Evolutionary conservation across 2,329 filamentous ascomycete genomes (phyloP), one percentile per base, ranked within the genome.

Genomic region (Aspergillus sp.): DNA sequence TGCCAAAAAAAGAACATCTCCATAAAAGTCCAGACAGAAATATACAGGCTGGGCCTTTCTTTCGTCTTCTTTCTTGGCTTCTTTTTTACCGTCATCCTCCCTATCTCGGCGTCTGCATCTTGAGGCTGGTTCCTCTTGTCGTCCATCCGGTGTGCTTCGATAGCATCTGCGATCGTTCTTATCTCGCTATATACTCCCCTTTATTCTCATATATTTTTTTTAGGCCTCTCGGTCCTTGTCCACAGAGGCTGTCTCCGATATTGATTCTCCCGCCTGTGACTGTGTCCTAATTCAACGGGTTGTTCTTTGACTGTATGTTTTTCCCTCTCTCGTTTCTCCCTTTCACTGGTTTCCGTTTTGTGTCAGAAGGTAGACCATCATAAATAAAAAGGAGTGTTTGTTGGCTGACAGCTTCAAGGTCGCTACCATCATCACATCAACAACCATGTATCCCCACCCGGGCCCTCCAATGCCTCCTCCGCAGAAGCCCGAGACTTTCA

Each of bases 401-500:
- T 47, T 8, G 9, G 19, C n/a, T 4, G 34, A 36, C 34, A 12
- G 34, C 34, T 12, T 34, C 9, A 42, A 57, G 52, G 28, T 28
- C 41, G 41, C 27, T 51, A 33, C 39, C 41, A 32, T 9, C 30
- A 32, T 47, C 35, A 33, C 34, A 44, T 19, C 19, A 48, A 44
- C 49, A 45, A 62, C 60, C 48, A 90, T 91, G 86, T 91, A 88
- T 73, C 79, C 84, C 57, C 85, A 88, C 73, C 85, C 89, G 57
- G 69, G 76, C 74, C 80, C 86, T 64, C 78, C 83, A 58, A 95
- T 96, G 88, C 86, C 87, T 60, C 85, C 87, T 63, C 86, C 86
- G 53, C 89, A 96, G 74, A 96, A 95, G 71, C 93, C 93, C 58
- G 93, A 98, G 78, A 97, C 93, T 36, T 98, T 98, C 67, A 91